A percentile compares a stretch with the other conserved stretches of the same genome.
Conservation (phyloP, 148 eudicot species). For the Polygonum maritimum region DNA sequence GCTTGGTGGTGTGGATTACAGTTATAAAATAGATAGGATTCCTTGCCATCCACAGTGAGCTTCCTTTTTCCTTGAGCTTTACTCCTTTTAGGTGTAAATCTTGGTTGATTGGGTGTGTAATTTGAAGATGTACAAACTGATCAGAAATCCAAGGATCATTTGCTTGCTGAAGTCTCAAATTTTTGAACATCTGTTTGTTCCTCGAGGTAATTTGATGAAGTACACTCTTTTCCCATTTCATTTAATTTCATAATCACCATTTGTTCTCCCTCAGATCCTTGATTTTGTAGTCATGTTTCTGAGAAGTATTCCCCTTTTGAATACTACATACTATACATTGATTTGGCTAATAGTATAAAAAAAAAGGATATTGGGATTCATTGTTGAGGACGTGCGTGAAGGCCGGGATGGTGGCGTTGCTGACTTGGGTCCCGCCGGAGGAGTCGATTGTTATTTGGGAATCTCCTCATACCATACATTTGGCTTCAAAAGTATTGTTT, state of each 20-base stretch:
- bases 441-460: too few relatives aligned
- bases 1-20: conserved; percentile 5
- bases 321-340: too few relatives aligned
- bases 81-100: neutral
- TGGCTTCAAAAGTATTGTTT: too few relatives aligned
- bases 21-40: neutral
- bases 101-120: neutral
- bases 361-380: too few relatives aligned
- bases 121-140: neutral
- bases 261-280: neutral
- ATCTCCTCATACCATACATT: too few relatives aligned
- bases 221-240: too few relatives aligned
- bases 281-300: neutral
- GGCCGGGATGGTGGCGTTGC: too few relatives aligned
- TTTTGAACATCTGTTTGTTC: neutral
- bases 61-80: neutral
- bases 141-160: neutral
- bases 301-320: too few relatives aligned
- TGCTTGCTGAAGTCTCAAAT: neutral
- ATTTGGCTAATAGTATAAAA: too few relatives aligned
- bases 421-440: too few relatives aligned
- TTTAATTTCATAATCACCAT: neutral
- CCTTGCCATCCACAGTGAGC: conserved; percentile 9
- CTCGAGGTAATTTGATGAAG: neutral
- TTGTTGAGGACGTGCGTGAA: too few relatives aligned